Base-by-base conservation (phyloP, 768 basidiomycete species). In the Candolleomyces aberdarensis region DNA sequence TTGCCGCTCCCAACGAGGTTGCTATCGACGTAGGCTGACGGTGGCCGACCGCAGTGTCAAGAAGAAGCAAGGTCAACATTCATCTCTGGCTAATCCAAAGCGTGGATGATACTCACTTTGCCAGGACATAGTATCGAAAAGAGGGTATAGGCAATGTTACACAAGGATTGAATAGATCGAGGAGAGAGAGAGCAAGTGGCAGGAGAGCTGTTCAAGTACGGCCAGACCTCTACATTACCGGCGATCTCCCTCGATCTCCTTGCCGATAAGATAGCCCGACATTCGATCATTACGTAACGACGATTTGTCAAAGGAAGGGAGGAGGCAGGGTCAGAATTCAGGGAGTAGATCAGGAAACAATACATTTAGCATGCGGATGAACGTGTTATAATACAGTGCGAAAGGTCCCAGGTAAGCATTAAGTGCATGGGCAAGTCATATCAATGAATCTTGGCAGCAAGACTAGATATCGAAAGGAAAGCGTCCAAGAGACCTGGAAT, bases 1-100 rank as follows among this genome's bases (percentile, higher is more conserved):
- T 85, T 91, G 65, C 84, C 85, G 63, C 76, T 86, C 40, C 85
- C 90, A 66, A 96, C 72, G 59, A 96, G 85, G 72, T 92, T 86
- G 69, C 76, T 78, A 72, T 95, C 91, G 74, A 94, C 89, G 77
- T 93, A 92, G 63, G 81, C 93, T 95, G 36, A 43, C 49, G 7
- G 67, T 60, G 32, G 32, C 9, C 32, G 32, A 32, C 32, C 32
- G 9, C 32, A 32, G 32, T 11, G 36, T 8, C 36, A 36, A 36
- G 36, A 11, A 36, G 51, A 58, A 54, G 39, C 53, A 40, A 13
- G 13, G 46, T 49, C 46, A 31, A 14, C 22, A 54, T 52, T n/a
- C 58, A 53, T 31, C 52, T 50, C n/a, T 44, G 31, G 26, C 7
- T 17, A 32, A 41, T 53, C 41, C 41, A 29, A 43, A 17, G 40